These are phyloP conservation scores for Leucosporidium yakuticum DNA, from an alignment of 768 basidiomycete genomes.

Conservation along the genomic window DNA sequence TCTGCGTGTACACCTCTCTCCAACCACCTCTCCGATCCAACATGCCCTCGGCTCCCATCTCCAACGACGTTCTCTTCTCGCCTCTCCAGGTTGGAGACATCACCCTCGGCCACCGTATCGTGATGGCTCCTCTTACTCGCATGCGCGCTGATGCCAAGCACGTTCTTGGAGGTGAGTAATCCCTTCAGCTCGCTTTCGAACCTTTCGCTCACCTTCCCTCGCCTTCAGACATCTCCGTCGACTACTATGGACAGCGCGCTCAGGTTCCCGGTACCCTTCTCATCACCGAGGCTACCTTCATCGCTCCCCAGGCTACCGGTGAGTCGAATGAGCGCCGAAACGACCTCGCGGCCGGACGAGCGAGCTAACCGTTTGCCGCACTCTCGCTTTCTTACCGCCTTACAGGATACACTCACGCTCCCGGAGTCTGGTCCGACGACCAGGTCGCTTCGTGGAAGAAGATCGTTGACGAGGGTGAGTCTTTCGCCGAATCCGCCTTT, in stretches of 20 bases:
- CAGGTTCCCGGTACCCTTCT: slow-evolving; percentile 51
- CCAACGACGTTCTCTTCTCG: slow-evolving; percentile 19
- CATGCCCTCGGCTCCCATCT: neutral
- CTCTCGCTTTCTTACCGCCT: neutral
- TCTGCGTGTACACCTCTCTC: neutral
- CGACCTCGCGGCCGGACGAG: no score
- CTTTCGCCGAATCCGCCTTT: neutral
- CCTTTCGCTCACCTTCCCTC: neutral
- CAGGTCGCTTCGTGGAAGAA: slow-evolving; percentile 58
- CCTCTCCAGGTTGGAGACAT: slow-evolving; percentile 32
- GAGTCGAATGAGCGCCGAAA: neutral
- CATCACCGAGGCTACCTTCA: slow-evolving; percentile 51
- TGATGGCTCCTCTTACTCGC: slow-evolving; percentile 37
- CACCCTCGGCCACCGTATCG: slow-evolving; percentile 31
- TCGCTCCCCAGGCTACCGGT: slow-evolving; percentile 19
- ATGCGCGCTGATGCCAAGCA: slow-evolving; percentile 24
- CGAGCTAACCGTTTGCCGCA: slow-evolving; percentile 45
- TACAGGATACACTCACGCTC: slow-evolving; percentile 49
- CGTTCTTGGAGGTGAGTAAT: neutral
- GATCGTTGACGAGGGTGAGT: slow-evolving; percentile 56
- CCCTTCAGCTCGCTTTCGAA: neutral
- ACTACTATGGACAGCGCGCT: slow-evolving; percentile 34
- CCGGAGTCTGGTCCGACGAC: slow-evolving; percentile 60
- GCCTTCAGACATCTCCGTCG: slow-evolving; percentile 20
- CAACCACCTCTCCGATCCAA: neutral